Base-by-base conservation (phyloP, 2,329 filamentous ascomycete genomes). In the Pseudopithomyces maydicus region DNA sequence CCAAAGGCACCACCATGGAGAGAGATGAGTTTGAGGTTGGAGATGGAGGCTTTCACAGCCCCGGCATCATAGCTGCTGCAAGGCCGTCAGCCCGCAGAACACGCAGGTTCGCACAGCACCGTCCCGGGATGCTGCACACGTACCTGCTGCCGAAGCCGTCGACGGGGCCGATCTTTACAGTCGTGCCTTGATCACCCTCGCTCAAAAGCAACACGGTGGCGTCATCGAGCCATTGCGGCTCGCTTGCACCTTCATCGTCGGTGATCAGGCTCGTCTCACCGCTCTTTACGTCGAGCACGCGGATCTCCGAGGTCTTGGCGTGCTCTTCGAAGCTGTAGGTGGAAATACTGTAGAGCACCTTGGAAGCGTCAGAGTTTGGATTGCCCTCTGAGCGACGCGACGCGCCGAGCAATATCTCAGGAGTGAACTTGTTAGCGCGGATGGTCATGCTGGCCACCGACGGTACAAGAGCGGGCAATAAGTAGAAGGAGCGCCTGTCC, bases 311-410 rank as follows among this genome's bases (percentile, higher is more conserved):
- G 5, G 82, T 84, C 71, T 88, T 89, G 45, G 82, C 81, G 71
- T 96, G 91, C 0, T 85, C 82, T 38, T 89, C 82, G 74, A 97
- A 97, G 5, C 87, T 93, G 75, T 96, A 97, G 1, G 88, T 86
- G 0, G 89, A 90, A 15, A 87, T 84, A 41, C 86, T 86, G 70
- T 88, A 92, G 26, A 92, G 76, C 45, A 88, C 81, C 56, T 84
- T 80, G 52, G 84, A 85, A 42, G 88, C 89, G 51, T 84, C 80
- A 36, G 81, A 74, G 72, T 92, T 94, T n/a, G 90, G 90, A 1
- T 86, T 74, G 46, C 87, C 90, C 15, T 86, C 74, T 11, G 88
- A 90, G 46, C 90, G 86, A 55, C 91, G 86, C 32, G 90, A 90
- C 15, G 90, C 89, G 63, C 88, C 88, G 68, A 95, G 84, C 56